Evolutionary conservation across 306 rosid genomes (phyloP).

Genomic region (Comarum palustre): DNA sequence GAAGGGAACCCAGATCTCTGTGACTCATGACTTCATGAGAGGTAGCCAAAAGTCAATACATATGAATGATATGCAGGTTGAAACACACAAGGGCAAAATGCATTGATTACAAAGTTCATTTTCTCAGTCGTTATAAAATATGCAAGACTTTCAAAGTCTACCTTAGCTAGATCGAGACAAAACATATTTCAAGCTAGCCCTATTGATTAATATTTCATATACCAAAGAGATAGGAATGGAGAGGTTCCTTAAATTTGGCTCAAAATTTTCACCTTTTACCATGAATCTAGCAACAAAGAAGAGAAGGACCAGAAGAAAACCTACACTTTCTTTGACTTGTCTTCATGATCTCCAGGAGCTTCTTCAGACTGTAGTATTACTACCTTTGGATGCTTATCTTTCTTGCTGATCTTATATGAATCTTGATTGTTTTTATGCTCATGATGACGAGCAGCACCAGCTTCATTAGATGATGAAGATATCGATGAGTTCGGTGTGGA

Average conservation of each 20-base stretch:
- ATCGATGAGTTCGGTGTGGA: slow-evolving; percentile 55
- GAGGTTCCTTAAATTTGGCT: slow-evolving; percentile 6
- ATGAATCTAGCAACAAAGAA: slow-evolving; percentile 2
- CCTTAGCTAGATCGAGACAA: slow-evolving; percentile 7
- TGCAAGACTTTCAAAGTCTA: slow-evolving; percentile 26
- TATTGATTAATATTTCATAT: neutral
- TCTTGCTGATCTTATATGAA: slow-evolving; percentile 46
- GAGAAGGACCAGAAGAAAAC: slow-evolving; percentile 17
- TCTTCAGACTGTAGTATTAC: slow-evolving; percentile 33
- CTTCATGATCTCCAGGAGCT: slow-evolving; percentile 34
- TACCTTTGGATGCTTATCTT: slow-evolving; percentile 49
- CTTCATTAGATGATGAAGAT: slow-evolving; percentile 75
- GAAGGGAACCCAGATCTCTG: neutral
- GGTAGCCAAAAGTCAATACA: neutral
- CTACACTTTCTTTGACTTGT: slow-evolving; percentile 70
- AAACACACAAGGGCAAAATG: neutral
- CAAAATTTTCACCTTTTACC: neutral
- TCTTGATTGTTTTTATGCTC: slow-evolving; percentile 37
- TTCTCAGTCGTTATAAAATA: neutral
- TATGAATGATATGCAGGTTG: neutral
- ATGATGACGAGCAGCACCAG: slow-evolving; percentile 9
- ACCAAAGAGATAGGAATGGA: slow-evolving; percentile 1
- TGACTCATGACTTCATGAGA: neutral
- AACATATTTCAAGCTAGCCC: slow-evolving; percentile 7
- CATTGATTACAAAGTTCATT: neutral